Conservation (phyloP, 2,329 filamentous ascomycete species). For the Aotearoamyces nothofagi region DNA sequence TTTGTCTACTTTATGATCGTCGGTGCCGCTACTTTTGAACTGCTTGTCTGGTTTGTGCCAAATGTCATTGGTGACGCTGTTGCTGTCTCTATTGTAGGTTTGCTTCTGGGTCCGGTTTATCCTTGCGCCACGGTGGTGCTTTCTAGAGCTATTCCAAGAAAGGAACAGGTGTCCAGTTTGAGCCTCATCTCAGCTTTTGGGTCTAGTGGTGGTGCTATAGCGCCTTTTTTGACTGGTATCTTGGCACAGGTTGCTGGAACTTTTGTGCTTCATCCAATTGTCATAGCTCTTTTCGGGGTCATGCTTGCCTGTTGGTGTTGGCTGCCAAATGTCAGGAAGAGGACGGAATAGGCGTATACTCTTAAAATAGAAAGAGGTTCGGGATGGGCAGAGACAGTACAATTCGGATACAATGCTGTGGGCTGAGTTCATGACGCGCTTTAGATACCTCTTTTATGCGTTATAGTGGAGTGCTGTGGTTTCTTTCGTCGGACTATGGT, state of each 20-base stretch:
- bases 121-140: slow-evolving; percentile 56
- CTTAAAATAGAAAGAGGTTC: too few relatives aligned
- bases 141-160: slow-evolving; percentile 39
- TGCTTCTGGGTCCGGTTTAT: slow-evolving; percentile 67
- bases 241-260: slow-evolving; percentile 29
- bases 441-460: too few relatives aligned
- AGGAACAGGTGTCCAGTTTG: slow-evolving; percentile 46
- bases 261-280: slow-evolving; percentile 38
- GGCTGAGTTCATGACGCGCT: too few relatives aligned
- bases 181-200: slow-evolving; percentile 56
- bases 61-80: slow-evolving; percentile 59
- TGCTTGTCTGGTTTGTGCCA: slow-evolving; percentile 67
- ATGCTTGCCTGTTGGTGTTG: slow-evolving; percentile 53
- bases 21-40: slow-evolving; percentile 50
- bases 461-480: too few relatives aligned
- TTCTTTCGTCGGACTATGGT: too few relatives aligned
- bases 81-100: slow-evolving; percentile 52
- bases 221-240: slow-evolving; percentile 34
- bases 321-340: slow-evolving; percentile 42
- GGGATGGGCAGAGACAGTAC: too few relatives aligned
- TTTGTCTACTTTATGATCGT: slow-evolving; percentile 49
- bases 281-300: slow-evolving; percentile 44
- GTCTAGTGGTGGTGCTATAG: slow-evolving; percentile 51
- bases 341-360: slow-evolving; percentile 31
- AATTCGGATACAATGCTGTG: too few relatives aligned